Evolutionary conservation across 306 rosid species (phyloP), one percentile per base, ranked within the genome.

Genomic region (Rubus idaeus): DNA sequence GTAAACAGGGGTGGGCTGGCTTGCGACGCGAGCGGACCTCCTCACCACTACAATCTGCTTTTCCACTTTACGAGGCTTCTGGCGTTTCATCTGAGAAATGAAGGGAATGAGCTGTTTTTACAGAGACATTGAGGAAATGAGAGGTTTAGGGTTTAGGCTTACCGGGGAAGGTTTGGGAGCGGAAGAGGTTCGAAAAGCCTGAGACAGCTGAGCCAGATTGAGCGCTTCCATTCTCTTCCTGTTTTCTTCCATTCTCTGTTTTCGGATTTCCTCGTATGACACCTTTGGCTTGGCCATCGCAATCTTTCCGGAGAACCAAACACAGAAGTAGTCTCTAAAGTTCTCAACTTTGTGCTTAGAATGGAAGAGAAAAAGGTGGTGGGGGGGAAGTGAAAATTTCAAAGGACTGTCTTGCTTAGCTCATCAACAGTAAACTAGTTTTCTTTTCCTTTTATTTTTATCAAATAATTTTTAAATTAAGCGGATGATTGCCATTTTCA

Each of bases 221-320:
- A 94, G 93, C 42, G 94, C 97, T 53, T 90, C 97, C 87, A 90
- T 85, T 71, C 96, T 82, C 86, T 83, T 90, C 72, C 58, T 80
- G 84, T 91, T 94, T 63, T 90, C 96, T 71, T 94, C 98, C 80
- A 94, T 0, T 64, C 94, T 85, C 70, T 87, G 79, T 10, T 87
- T 88, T 3, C 91, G 93, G 58, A 68, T 74, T 69, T 92, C 97
- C 66, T 92, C 96, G 74, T 88, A 92, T 5, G 89, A 85, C 18
- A 50, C 76, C 12, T 74, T 78, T 6, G 68, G 74, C 70, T 84
- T 81, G 1, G 85, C 75, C 40, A 53, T 16, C 49, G 75, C 87
- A 88, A 87, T 71, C 83, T 40, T 77, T 79, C 49, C 11, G 50
- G 20, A 14, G 35, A 76, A 71, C 11, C 83, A 74, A 75, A 71